Conservation (phyloP, 2,329 filamentous ascomycete genomes). For the Xylaria polymorpha region DNA sequence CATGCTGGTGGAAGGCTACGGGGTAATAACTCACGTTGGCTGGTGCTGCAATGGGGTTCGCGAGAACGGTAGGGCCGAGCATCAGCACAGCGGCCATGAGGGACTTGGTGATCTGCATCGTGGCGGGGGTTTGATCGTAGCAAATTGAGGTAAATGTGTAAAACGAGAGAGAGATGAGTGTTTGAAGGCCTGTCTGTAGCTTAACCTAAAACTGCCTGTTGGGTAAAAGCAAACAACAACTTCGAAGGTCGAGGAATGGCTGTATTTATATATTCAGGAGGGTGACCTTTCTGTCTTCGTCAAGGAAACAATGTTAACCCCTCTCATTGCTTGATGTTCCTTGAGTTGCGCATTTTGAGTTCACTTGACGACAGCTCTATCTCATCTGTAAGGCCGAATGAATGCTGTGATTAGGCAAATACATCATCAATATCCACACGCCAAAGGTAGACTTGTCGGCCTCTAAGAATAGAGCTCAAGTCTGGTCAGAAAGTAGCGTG, state of each 20-base stretch:
- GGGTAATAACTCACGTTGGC: conserved; percentile 24
- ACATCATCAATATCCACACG: conserved; percentile 32
- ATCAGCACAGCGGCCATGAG: conserved; percentile 44
- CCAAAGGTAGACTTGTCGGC: conserved; percentile 7
- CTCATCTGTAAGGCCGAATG: conserved; percentile 21
- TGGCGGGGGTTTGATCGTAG: conserved; percentile 8
- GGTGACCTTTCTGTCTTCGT: neutral
- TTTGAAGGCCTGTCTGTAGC: conserved; percentile 9
- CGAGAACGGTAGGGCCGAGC: conserved; percentile 41
- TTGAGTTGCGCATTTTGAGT: conserved; percentile 26
- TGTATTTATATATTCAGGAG: conserved; percentile 24
- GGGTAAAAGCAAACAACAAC: neutral
- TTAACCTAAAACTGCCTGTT: conserved; percentile 15
- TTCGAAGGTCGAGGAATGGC: neutral
- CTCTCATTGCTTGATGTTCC: neutral
- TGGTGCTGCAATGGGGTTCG: conserved; percentile 36
- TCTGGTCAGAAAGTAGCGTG: neutral
- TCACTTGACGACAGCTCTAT: conserved; percentile 37
- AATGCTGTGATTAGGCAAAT: conserved; percentile 4
- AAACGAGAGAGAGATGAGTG: neutral
- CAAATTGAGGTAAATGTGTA: neutral
- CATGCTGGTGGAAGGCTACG: neutral
- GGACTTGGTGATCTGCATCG: conserved; percentile 45
- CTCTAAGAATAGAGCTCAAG: neutral
- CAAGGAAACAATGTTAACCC: no score